A percentile compares a stretch with the other conserved stretches of the same genome.
Conservation (phyloP, 176 grass and related monocot genomes). For the Avena eriantha region DNA sequence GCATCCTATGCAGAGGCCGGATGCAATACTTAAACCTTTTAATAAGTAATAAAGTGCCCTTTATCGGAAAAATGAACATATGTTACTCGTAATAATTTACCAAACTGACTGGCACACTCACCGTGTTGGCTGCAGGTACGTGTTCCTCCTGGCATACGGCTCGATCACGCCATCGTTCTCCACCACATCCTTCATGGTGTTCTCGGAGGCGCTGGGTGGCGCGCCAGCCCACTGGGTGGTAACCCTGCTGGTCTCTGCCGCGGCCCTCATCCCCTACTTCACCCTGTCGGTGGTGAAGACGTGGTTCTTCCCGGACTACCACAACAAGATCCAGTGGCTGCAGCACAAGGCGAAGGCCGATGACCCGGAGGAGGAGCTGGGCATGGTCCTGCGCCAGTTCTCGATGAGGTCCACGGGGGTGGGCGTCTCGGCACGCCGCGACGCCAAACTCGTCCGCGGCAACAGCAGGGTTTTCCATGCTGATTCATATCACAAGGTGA, state of each 20-base stretch:
- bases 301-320: constrained; percentile 81
- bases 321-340: constrained; percentile 80
- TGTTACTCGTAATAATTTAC: background rate
- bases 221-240: constrained; percentile 72
- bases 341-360: constrained; percentile 46
- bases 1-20: too few relatives aligned
- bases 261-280: constrained; percentile 78
- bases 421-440: constrained; percentile 73
- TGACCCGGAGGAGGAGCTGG: constrained; percentile 54
- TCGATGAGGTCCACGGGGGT: constrained; percentile 77
- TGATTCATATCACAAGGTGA: constrained; percentile 20
- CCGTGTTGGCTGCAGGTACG: constrained; percentile 43
- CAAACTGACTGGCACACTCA: background rate
- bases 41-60: too few relatives aligned
- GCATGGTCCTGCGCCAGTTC: constrained; percentile 66
- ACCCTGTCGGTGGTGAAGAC: constrained; percentile 46
- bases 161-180: constrained; percentile 70
- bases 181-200: constrained; percentile 64
- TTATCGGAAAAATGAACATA: background rate
- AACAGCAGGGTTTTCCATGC: constrained; percentile 51
- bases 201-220: constrained; percentile 52
- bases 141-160: constrained; percentile 81
- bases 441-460: constrained; percentile 50
- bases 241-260: constrained; percentile 56
- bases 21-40: too few relatives aligned